A percentile compares a stretch with the other conserved stretches of the same genome.
Evolutionary conservation across 306 rosid genomes (phyloP).

Genomic region (Malus sieversii): DNA sequence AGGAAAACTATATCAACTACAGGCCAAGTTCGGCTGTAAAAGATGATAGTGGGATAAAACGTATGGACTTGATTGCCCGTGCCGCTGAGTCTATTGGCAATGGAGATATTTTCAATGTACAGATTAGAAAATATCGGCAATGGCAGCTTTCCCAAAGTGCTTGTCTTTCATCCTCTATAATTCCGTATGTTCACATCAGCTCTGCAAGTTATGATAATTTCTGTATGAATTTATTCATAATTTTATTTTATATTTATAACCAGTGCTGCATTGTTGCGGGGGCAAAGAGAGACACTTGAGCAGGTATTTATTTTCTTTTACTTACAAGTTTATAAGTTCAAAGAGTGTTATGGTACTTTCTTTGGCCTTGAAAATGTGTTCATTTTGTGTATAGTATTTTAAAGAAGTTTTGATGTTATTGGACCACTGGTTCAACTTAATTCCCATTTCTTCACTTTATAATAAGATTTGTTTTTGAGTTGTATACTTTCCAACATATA

Average conservation of each 20-base stretch:
- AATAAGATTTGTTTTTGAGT: neutral
- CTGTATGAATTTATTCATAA: neutral
- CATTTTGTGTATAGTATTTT: neutral
- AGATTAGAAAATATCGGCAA: conserved; percentile 88
- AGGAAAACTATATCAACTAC: conserved; percentile 92
- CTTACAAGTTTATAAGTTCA: conserved; percentile 7
- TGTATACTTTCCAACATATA: neutral
- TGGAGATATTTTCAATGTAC: conserved; percentile 88
- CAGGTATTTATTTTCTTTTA: conserved; percentile 47
- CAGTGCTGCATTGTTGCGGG: conserved; percentile 82
- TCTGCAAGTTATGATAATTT: conserved; percentile 13
- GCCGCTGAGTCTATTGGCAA: conserved; percentile 91
- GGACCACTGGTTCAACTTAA: neutral
- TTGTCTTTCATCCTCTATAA: conserved; percentile 63
- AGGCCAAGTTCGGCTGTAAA: conserved; percentile 63
- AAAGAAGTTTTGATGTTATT: neutral
- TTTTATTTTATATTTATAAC: conserved; percentile 13
- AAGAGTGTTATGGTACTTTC: neutral
- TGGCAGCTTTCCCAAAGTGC: conserved; percentile 97
- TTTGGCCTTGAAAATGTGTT: neutral
- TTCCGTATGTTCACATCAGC: conserved; percentile 66
- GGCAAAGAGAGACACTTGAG: conserved; percentile 74
- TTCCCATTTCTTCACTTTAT: neutral
- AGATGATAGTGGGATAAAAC: conserved; percentile 73
- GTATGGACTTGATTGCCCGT: conserved; percentile 71